Conservation (phyloP, 2,329 filamentous ascomycete genomes). For the Talaromyces sp. region DNA sequence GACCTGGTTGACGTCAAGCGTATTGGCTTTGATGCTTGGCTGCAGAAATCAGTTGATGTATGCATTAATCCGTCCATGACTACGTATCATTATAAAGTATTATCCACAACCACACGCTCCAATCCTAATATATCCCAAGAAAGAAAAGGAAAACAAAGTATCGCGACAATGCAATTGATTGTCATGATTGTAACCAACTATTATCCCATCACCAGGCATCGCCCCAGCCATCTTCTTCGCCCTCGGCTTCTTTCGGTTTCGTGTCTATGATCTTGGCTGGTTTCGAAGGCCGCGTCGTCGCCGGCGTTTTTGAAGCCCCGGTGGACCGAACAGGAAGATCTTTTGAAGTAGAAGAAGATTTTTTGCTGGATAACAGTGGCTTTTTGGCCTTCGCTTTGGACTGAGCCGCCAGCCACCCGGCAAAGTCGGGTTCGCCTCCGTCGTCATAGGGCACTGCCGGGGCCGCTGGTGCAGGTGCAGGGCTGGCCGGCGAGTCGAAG, state of each 20-base stretch:
- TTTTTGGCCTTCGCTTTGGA: slow-evolving; percentile 68
- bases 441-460: slow-evolving; percentile 64
- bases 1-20: background rate
- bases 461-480: slow-evolving; percentile 22
- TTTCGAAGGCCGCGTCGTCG: slow-evolving; percentile 34
- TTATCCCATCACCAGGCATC: slow-evolving; percentile 34
- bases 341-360: slow-evolving; percentile 40
- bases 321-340: slow-evolving; percentile 28
- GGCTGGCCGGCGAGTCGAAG: slow-evolving; percentile 34
- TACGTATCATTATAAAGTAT: background rate
- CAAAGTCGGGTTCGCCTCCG: slow-evolving; percentile 87
- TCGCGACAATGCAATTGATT: background rate
- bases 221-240: slow-evolving; percentile 43
- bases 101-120: background rate
- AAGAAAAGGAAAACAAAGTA: background rate
- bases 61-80: background rate
- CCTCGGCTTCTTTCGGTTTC: slow-evolving; percentile 47
- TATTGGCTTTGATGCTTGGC: background rate
- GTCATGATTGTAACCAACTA: background rate
- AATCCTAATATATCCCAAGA: background rate
- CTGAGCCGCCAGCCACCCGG: slow-evolving; percentile 88
- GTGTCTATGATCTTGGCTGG: slow-evolving; percentile 63
- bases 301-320: slow-evolving; percentile 31
- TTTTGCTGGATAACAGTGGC: slow-evolving; percentile 67
- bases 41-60: background rate